Base-by-base conservation (phyloP, 1,139 yeast species). In the Kodamaea anthophila region DNA sequence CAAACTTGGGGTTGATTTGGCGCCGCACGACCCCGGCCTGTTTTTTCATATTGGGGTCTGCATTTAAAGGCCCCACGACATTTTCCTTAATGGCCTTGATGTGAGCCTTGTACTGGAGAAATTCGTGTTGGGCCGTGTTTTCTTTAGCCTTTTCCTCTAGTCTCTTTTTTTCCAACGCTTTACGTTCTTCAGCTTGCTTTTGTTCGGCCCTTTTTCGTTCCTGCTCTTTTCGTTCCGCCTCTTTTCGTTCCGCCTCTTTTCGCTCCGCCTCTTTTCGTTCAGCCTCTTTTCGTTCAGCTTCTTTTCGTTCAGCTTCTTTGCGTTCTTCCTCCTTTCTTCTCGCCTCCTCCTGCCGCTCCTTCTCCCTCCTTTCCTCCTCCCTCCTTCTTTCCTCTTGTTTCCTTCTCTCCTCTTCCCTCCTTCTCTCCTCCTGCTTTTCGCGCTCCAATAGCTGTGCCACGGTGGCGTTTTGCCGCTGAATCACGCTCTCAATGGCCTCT, bases 1-100 rank as follows among this genome's bases (percentile, higher is more conserved):
- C 97, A 42, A 93, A 76, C 46, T 80, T 82, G 4, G 96, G 94
- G 46, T 86, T 86, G 41, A 91, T 74, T 44, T 79, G 76, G 32
- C 96, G 65, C 48, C 81, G 80, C 32, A 43, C 55, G 50, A 48
- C 53, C 16, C 70, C 67, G 15, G 68, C 58, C 12, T 54, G 55
- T 36, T 62, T 63, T 38, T 70, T 65, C 28, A 67, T 47, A 13
- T 61, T 68, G 18, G 64, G 59, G 35, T 76, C 59, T 5, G 41
- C 38, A 32, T 49, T 49, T 5, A 79, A 69, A 21, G 62, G 65
- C 21, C 58, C 64, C 6, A 74, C 78, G 21, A 88, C 67, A 14
- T 69, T 61, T 1, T 45, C 41, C 44, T 86, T 84, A 37, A 86
- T 82, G 21, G 68, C 70, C 5, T 49, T 51, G 32, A 84, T 83